Conservation (phyloP, 1,139 yeast species). For the Scheffersomyces stambukii region DNA sequence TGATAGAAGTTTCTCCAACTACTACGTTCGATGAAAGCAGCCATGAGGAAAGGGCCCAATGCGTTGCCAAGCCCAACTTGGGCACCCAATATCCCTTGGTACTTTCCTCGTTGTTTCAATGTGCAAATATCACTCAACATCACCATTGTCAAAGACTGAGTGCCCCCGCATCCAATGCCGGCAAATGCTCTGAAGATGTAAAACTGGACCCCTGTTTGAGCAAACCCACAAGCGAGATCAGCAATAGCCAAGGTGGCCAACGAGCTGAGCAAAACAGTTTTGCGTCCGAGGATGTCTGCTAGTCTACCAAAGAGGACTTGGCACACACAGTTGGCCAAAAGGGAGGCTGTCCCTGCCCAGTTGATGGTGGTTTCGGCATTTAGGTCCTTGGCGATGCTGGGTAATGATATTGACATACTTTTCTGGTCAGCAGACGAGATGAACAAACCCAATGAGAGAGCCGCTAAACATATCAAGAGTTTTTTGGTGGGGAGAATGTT, state of each 20-base stretch:
- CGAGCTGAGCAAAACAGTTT: constrained; percentile 29
- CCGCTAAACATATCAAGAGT: constrained; percentile 21
- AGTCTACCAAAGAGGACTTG: constrained; percentile 38
- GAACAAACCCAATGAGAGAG: constrained; percentile 27
- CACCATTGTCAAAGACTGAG: constrained; percentile 40
- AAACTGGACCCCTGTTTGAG: constrained; percentile 31
- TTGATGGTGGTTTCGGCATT: constrained; percentile 33
- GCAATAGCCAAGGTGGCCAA: constrained; percentile 32
- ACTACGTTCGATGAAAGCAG: constrained; percentile 38
- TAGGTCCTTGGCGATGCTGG: constrained; percentile 36
- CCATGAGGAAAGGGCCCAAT: constrained; percentile 52
- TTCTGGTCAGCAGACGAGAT: constrained; percentile 38
- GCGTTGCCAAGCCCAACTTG: constrained; percentile 54
- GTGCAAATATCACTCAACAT: constrained; percentile 40
- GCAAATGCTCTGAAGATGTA: constrained; percentile 40
- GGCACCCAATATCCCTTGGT: constrained; percentile 44
- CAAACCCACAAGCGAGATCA: constrained; percentile 40
- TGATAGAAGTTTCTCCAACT: constrained; percentile 51
- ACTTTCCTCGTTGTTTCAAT: constrained; percentile 39
- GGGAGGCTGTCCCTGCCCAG: constrained; percentile 47
- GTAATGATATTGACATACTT: constrained; percentile 39
- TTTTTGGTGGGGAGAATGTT: constrained; percentile 22
- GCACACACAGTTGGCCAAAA: constrained; percentile 44
- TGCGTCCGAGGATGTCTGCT: constrained; percentile 45
- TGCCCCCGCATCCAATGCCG: constrained; percentile 45